A percentile compares a stretch with the other conserved stretches of the same genome.
Evolutionary conservation across 495 filamentous ascomycete species (phyloP).

Genomic region (Hyphodiscus hymeniophilus): DNA sequence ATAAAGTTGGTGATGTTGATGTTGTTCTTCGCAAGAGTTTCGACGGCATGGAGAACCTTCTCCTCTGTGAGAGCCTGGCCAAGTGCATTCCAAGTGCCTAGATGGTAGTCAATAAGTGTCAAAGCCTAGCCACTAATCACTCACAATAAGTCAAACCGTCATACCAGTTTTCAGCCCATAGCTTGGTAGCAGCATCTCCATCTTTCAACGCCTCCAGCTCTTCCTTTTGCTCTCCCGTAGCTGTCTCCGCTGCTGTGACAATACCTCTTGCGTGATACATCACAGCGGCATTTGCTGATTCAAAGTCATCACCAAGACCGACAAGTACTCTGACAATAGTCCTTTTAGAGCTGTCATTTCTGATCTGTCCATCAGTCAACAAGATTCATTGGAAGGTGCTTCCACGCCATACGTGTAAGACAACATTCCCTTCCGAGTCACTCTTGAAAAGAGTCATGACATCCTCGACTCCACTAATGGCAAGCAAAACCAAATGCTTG

Average conservation of each 20-base stretch:
- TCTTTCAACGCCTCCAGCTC: slow-evolving; percentile 35
- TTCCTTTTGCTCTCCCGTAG: slow-evolving; percentile 30
- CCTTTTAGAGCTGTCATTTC: slow-evolving; percentile 53
- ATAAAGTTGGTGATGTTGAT: slow-evolving; percentile 77
- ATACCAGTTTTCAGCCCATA: slow-evolving; percentile 80
- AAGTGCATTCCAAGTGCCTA: slow-evolving; percentile 87
- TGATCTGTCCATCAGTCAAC: slow-evolving; percentile 25
- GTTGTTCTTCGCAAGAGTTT: slow-evolving; percentile 57
- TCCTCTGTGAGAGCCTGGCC: slow-evolving; percentile 75
- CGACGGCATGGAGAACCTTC: slow-evolving; percentile 67
- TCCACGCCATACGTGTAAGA: slow-evolving; percentile 47
- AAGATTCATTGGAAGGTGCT: background rate
- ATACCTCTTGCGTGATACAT: slow-evolving; percentile 80
- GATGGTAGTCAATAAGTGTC: background rate
- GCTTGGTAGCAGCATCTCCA: slow-evolving; percentile 37
- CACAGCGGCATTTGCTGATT: slow-evolving; percentile 67
- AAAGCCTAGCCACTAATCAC: slow-evolving; percentile 12
- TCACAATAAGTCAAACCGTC: slow-evolving; percentile 67
- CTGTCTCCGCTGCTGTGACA: slow-evolving; percentile 32
- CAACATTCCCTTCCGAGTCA: slow-evolving; percentile 54
- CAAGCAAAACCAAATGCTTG: slow-evolving; percentile 71
- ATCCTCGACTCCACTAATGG: slow-evolving; percentile 68
- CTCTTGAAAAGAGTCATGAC: slow-evolving; percentile 63
- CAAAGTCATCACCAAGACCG: slow-evolving; percentile 66
- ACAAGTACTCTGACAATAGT: slow-evolving; percentile 58